Base-by-base conservation (phyloP, 768 basidiomycete species). In the Obba rivulosa region DNA sequence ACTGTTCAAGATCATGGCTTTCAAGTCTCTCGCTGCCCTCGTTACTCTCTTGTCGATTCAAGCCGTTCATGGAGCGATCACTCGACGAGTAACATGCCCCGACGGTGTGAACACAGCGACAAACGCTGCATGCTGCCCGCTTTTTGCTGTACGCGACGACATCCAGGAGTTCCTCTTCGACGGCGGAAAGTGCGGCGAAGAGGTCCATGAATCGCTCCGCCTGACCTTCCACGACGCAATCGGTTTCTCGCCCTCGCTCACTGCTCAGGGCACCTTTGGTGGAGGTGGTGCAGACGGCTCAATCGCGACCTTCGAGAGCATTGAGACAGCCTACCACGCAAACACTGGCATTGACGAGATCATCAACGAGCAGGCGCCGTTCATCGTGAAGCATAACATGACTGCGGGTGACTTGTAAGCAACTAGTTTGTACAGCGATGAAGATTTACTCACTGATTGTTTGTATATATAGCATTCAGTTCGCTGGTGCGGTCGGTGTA, bases 161-260 rank as follows among this genome's bases (percentile, higher is more conserved):
- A 50, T 69, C 17, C 67, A 68, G 51, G 35, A 61, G 36, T 57
- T 60, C 25, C 59, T 69, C 20, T 69, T 69, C 59, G 64, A 68
- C 25, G 63, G 57, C 36, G 59, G 54, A 44, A 50, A 67, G 49
- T 69, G 68, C 49, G 65, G 67, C 38, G 65, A 68, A 48, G 59
- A 64, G 43, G 64, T 63, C 7, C 63, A 65, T 43, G 63, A 65
- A 40, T 59, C 55, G 20, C 51, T 65, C 16, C 63, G 63, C 49
- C 53, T 61, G 45, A 59, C 54, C 28, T 66, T 63, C 57, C 61
- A 57, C 51, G 57, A 55, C 44, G 54, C 54, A 45, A 60, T 60
- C 28, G 58, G 52, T 23, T 51, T 57, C 46, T 60, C 57, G 22
- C 52, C 49, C 10, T 24, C 46, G n/a, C 45, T 55, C 25, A 31